Conservation (phyloP, 768 basidiomycete genomes). For the Calocybe gangraenosa region DNA sequence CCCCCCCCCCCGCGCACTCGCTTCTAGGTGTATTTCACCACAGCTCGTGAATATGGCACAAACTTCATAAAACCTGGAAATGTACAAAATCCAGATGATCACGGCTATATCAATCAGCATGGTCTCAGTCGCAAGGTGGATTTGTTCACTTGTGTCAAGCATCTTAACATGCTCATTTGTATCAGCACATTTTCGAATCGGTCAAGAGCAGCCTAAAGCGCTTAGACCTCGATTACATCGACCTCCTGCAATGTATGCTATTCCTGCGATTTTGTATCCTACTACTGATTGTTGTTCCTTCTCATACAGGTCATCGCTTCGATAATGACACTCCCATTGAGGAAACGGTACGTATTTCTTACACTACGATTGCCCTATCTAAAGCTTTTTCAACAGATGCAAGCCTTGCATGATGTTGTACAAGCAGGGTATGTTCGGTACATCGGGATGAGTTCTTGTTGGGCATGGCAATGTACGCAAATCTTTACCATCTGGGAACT, state of each 20-base stretch:
- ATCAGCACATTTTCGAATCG: conserved; percentile 70
- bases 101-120: conserved; percentile 54
- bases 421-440: conserved; percentile 60
- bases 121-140: conserved; percentile 31
- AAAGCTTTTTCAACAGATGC: conserved; percentile 37
- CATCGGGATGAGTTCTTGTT: conserved; percentile 55
- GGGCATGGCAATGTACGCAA: conserved; percentile 48
- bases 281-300: background rate
- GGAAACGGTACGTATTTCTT: conserved; percentile 36
- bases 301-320: conserved; percentile 45
- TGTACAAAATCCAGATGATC: conserved; percentile 27
- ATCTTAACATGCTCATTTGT: background rate
- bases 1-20: background rate
- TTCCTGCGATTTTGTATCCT: conserved; percentile 9
- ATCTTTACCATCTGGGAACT: background rate
- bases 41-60: conserved; percentile 20
- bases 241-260: conserved; percentile 74
- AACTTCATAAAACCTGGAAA: conserved; percentile 7
- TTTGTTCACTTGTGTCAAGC: background rate
- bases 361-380: background rate
- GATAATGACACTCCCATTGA: conserved; percentile 55
- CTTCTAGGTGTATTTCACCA: conserved; percentile 32
- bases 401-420: conserved; percentile 67
- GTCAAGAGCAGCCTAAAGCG: conserved; percentile 62
- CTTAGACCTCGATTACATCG: conserved; percentile 73